These are phyloP conservation scores for Chloranthus sessilifolius DNA, from an alignment of 164 flowering plant genomes.

Conservation along the genomic window DNA sequence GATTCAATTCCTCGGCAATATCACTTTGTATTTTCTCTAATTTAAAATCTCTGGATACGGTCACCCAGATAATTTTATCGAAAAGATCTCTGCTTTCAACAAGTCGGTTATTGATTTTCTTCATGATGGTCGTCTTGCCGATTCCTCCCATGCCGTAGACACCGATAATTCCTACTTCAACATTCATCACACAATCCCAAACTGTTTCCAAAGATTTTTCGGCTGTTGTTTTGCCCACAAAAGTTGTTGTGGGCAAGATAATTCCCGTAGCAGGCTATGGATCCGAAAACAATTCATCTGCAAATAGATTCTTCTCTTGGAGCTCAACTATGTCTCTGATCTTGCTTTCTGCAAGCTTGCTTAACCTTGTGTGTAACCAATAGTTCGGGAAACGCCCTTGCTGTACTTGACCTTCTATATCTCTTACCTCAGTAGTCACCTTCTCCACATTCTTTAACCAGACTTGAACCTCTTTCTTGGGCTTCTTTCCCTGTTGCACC, in stretches of 20 bases:
- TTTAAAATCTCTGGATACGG: constrained; percentile 2
- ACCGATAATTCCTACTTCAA: constrained; percentile 8
- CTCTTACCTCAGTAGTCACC: neutral
- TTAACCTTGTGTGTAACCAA: no score
- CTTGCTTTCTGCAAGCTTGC: no score
- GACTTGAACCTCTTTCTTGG: neutral
- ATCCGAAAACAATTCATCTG: no score
- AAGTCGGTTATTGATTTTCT: constrained; percentile 6
- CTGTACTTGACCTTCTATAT: neutral
- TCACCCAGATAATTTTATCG: constrained; percentile 11
- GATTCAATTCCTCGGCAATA: constrained; percentile 7
- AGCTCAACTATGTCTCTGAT: no score
- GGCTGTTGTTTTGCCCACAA: constrained; percentile 3
- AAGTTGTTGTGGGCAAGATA: neutral
- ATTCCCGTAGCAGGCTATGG: neutral
- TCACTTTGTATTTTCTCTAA: constrained; percentile 7
- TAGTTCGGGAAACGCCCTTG: constrained; percentile 5
- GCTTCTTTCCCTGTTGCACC: neutral
- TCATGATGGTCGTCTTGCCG: constrained; percentile 18
- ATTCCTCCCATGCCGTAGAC: constrained; percentile 17
- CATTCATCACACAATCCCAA: constrained; percentile 4
- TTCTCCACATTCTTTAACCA: constrained; percentile 8
- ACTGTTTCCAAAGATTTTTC: neutral
- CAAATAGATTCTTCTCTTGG: no score
- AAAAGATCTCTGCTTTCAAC: neutral